Base-by-base conservation (phyloP, 225 moss, liverwort and hornwort genomes). In the Rhytidiadelphus loreus region DNA sequence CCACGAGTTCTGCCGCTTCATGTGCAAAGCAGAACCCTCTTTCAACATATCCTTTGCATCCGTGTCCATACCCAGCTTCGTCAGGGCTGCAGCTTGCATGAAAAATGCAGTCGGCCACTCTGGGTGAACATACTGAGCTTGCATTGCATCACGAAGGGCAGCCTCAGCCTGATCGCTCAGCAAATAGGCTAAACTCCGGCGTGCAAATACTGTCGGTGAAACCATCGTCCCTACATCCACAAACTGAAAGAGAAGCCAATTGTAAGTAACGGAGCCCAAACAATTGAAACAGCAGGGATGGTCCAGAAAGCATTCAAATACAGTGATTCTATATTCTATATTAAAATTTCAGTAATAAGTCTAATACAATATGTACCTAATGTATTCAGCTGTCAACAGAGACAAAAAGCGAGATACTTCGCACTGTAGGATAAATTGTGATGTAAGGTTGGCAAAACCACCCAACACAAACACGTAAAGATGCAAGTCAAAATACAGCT, bases 71-170 rank as follows among this genome's bases (percentile, higher is more conserved):
- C 97, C 96, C 88, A 98, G 90, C 91, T 95, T 96, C 28, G 95
- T 91, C 69, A 98, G 90, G 28, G 97, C 97, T 87, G 96, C 97
- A 66, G 97, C 96, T 90, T 98, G 96, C 97, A 98, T 98, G 77
- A 96, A 98, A 73, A 98, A 98, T 57, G 97, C 97, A 86, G 96
- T 96, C 8, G 97, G 96, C 97, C 97, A 98, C 90, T 96, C 97
- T 6, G 97, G 96, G 85, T 96, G 95, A 59, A 98, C 96, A 87
- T 94, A 96, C 85, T 98, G 97, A 18, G 97, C 97, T 89, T 98
- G 96, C 97, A 98, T 98, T 80, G 96, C 97, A 93, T 98, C 97
- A 90, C 96, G 93, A 61, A 98, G 89, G 16, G 97, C 97, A 79
- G 97, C 96, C 89, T 98, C 97, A 66, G 97, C 96, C 88, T 98